phyloP scores from a whole-genome alignment of 2,329 filamentous ascomycete species.

The Shiraia sp. region DNA sequence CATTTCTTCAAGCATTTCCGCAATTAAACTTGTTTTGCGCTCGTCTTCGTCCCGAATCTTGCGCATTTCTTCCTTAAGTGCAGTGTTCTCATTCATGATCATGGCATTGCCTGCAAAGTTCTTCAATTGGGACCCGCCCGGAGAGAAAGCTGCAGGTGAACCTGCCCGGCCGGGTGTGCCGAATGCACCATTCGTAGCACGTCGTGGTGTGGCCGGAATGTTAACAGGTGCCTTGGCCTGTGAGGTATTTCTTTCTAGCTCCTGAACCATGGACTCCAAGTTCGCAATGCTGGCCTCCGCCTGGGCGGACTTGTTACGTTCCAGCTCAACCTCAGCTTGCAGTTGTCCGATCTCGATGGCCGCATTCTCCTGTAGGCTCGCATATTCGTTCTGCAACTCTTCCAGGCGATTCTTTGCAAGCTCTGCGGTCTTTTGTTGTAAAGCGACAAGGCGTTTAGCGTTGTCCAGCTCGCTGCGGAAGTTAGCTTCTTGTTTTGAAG shows the following conservation, averaged over 20 bases:
- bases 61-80: constrained; percentile 71
- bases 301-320: constrained; percentile 62
- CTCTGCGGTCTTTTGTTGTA: constrained; percentile 75
- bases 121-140: constrained; percentile 58
- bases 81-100: constrained; percentile 65
- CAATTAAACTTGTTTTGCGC: constrained; percentile 74
- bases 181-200: constrained; percentile 55
- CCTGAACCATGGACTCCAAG: constrained; percentile 65
- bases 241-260: constrained; percentile 60
- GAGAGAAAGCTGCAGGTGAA: constrained; percentile 58
- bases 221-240: constrained; percentile 43
- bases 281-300: constrained; percentile 67
- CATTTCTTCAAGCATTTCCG: constrained; percentile 82
- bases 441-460: constrained; percentile 76
- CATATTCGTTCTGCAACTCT: constrained; percentile 67
- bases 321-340: constrained; percentile 55
- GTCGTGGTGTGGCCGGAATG: constrained; percentile 58
- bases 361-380: constrained; percentile 68
- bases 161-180: constrained; percentile 55
- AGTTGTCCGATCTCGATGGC: constrained; percentile 59
- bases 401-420: constrained; percentile 72
- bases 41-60: constrained; percentile 74
- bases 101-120: constrained; percentile 64
- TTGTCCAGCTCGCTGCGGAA: constrained; percentile 86
- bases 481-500: constrained; percentile 79